phyloP scores from a whole-genome alignment of 257 asterid species.

The Solanum pinnatisectum region DNA sequence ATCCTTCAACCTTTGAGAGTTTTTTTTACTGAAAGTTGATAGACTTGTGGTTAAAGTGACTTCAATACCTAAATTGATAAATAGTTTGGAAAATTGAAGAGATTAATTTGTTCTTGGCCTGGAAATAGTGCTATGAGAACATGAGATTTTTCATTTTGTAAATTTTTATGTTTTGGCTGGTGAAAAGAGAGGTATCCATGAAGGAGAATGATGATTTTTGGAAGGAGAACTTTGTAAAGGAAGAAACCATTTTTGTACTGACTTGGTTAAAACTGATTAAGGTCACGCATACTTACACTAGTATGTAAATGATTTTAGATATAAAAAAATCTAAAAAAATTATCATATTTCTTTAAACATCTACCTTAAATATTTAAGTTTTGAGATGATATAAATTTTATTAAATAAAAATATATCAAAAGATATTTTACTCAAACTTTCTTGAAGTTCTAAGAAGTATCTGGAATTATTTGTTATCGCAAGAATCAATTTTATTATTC shows the following conservation, averaged over 20 bases:
- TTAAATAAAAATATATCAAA: too few relatives aligned
- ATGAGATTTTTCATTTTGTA: background rate
- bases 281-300: background rate
- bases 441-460: too few relatives aligned
- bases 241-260: background rate
- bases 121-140: constrained; percentile 8
- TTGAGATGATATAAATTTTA: too few relatives aligned
- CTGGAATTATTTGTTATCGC: too few relatives aligned
- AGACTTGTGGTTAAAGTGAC: background rate
- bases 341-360: background rate
- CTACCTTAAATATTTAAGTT: too few relatives aligned
- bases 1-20: background rate
- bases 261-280: background rate
- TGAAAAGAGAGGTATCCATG: background rate
- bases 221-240: background rate
- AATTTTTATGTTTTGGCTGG: too few relatives aligned
- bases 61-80: background rate
- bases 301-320: too few relatives aligned
- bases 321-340: too few relatives aligned
- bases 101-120: constrained; percentile 15
- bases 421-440: too few relatives aligned
- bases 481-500: too few relatives aligned
- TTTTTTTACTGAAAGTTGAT: background rate
- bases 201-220: background rate
- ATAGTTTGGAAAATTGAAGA: constrained; percentile 3